These are phyloP conservation scores for Didymella glomerata DNA, from an alignment of 2,329 filamentous ascomycete genomes.

Conservation along the genomic window DNA sequence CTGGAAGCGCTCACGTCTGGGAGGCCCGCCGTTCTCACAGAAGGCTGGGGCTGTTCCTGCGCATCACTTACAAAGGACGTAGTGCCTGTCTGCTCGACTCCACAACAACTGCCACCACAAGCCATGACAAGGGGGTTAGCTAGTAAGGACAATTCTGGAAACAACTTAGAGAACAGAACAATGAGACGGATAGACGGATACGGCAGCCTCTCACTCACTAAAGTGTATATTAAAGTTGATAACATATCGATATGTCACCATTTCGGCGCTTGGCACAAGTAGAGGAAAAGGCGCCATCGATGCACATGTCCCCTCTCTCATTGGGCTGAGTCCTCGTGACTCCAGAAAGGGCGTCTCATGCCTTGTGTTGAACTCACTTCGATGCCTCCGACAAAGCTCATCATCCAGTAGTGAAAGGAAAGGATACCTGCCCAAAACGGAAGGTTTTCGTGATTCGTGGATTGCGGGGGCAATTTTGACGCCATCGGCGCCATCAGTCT, in stretches of 20 bases:
- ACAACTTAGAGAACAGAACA: too few relatives aligned
- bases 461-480: conserved; percentile 15
- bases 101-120: conserved; percentile 4
- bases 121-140: neutral
- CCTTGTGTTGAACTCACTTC: neutral
- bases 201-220: neutral
- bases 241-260: conserved; percentile 28
- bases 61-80: neutral
- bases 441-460: conserved; percentile 2
- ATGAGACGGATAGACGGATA: neutral
- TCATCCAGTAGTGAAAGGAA: neutral
- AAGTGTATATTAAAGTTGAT: neutral
- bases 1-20: neutral
- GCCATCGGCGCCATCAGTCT: conserved; percentile 8
- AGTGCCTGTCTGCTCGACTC: neutral
- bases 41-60: neutral
- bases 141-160: neutral
- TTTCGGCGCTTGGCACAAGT: conserved; percentile 6
- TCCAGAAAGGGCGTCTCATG: neutral
- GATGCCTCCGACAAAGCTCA: neutral
- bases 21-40: too few relatives aligned
- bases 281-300: neutral
- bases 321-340: neutral
- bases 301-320: neutral
- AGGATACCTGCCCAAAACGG: neutral